Base-by-base conservation (phyloP, 805 yeast genomes). In the Kodamaea kaohsiungensis region DNA sequence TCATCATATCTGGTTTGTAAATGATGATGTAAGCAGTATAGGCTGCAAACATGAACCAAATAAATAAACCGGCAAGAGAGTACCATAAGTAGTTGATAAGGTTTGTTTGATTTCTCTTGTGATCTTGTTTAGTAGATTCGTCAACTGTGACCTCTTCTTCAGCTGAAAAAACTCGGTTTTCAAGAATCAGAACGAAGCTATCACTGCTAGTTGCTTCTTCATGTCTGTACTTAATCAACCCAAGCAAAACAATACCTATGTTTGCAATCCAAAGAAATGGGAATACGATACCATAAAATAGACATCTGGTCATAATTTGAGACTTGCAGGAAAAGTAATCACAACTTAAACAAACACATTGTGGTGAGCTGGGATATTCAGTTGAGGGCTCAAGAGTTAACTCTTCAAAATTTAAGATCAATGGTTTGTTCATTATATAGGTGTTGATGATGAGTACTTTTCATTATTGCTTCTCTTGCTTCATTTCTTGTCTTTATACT, bases 191-290 rank as follows among this genome's bases (percentile, higher is more conserved):
- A 13, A 62, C 53, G 51, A 50, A 62, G 30, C 48, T 49, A 25
- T 56, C 48, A 13, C 45, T 42, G 19, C 57, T 47, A 2, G 48
- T 17, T 13, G 64, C 59, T 16, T 30, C n/a, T 9, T 33, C 43
- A 10, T 35, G 42, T 16, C 37, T n/a, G 33, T 47, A 30, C 22
- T 12, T 18, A 6, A 22, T 15, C 5, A 47, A 16, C 19, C 33
- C 49, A 22, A 30, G 30, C 16, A 30, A 9, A 1, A 63, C 48
- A 1, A 51, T 33, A 1, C 43, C 47, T 5, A 61, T 35, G 43
- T 54, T 56, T 16, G 45, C 50, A 0, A 62, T 1, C 70, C 71
- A 66, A n/a, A 63, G 8, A 2, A 53, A 43, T 15, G 70, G 71
- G 30, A 60, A 51, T 9, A 61, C 3, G 1, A 56, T 2, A 1